Evolutionary conservation across 495 filamentous ascomycete species (phyloP).

Genomic region (Glutinoglossum americanum): DNA sequence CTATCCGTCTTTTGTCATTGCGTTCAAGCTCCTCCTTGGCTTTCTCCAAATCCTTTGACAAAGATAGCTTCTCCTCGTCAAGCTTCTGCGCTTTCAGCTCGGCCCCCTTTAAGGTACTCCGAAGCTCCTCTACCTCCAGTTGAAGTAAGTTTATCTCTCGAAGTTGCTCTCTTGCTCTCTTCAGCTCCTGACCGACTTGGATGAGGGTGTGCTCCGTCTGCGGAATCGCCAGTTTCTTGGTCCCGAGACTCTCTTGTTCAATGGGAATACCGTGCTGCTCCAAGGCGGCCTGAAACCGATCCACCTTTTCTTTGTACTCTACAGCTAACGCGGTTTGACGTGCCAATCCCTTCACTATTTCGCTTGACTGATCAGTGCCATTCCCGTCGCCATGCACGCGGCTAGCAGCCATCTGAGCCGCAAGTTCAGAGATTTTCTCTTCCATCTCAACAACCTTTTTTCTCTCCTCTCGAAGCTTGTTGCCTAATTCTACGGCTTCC

Average conservation of each 20-base stretch:
- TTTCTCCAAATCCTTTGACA: constrained; percentile 5
- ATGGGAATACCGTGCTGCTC: constrained; percentile 9
- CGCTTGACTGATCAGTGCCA: not conserved
- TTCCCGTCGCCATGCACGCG: constrained; percentile 18
- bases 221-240: not conserved
- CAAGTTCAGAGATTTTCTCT: constrained; percentile 23
- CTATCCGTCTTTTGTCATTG: not conserved
- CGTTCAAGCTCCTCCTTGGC: constrained; percentile 12
- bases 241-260: not conserved
- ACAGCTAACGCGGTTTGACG: constrained; percentile 45
- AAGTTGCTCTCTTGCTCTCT: constrained; percentile 2
- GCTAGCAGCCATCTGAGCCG: constrained; percentile 11
- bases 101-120: not conserved
- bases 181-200: constrained; percentile 1
- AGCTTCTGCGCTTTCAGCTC: constrained; percentile 1
- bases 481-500: constrained; percentile 47
- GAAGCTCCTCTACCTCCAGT: not conserved
- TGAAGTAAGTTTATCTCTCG: not conserved
- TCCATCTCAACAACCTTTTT: constrained; percentile 40
- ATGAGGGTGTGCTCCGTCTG: not conserved
- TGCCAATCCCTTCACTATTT: constrained; percentile 34
- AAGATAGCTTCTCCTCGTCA: constrained; percentile 1
- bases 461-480: constrained; percentile 46
- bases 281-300: constrained; percentile 33
- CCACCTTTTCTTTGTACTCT: constrained; percentile 45